Evolutionary conservation across 2,329 filamentous ascomycete genomes (phyloP).

Genomic region (Pezicula carpinea): DNA sequence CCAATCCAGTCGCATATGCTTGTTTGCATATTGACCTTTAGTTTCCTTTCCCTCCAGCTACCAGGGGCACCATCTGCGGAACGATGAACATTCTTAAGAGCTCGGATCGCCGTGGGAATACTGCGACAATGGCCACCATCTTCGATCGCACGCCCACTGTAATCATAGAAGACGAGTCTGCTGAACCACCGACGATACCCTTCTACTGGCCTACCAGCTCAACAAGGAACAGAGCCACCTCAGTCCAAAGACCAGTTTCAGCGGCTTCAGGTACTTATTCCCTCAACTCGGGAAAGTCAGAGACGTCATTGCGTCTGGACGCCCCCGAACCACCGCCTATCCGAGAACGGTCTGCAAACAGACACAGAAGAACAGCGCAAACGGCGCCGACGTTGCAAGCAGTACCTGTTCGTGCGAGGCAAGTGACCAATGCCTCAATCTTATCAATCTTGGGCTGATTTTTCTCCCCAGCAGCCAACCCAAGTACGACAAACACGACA

Average conservation of each 20-base stretch:
- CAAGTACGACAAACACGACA: no score
- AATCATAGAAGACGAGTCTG: not conserved
- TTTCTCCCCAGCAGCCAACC: no score
- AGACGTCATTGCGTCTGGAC: not conserved
- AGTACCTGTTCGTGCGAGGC: no score
- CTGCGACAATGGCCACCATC: not conserved
- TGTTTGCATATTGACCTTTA: not conserved
- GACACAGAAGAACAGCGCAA: no score
- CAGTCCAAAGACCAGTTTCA: not conserved
- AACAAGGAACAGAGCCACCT: not conserved
- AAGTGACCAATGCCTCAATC: no score
- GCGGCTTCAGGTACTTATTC: not conserved
- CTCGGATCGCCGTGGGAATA: not conserved
- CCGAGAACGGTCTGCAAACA: no score
- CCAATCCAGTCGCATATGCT: not conserved
- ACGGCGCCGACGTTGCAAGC: no score
- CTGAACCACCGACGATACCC: not conserved
- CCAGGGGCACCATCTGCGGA: not conserved
- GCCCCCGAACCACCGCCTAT: no score
- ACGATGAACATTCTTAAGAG: conserved; percentile 1
- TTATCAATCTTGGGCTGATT: no score
- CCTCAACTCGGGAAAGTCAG: not conserved
- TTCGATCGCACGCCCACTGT: not conserved
- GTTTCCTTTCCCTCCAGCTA: not conserved
- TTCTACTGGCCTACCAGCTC: not conserved